Base-by-base conservation (phyloP, 1,139 yeast species). In the Torulaspora pretoriensis region DNA sequence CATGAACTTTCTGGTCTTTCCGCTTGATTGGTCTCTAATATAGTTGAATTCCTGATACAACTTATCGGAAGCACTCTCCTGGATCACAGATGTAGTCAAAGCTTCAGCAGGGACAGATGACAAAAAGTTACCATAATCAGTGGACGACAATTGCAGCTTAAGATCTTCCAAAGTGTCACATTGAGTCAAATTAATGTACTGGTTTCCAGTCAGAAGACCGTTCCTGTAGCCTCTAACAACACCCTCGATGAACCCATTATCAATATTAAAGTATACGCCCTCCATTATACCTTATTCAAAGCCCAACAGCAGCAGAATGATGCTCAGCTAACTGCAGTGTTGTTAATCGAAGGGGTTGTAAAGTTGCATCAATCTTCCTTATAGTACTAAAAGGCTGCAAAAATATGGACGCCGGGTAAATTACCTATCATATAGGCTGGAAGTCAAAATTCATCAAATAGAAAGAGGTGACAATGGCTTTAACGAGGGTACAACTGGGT, bases 121-220 rank as follows among this genome's bases (percentile, higher is more conserved):
- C 53, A 94, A 72, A 61, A 90, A 88, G 68, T 84, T 86, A 37
- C 97, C 96, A 68, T 94, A 94, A 61, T 92, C 98, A 5, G 98
- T 90, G 28, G 97, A 88, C 2, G 96, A 84, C 48, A 94, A 75
- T 70, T 94, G 98, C 48, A 94, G 73, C 68, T 89, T 92, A 60
- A 94, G 74, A 68, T 94, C 99, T 45, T 92, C 98, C 53, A 94
- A 74, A 36, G 86, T 81, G 60, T 92, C 98, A 70, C 98, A 94
- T 67, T 94, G 99, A 8, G 97, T 87, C 63, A 94, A 71, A 68
- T 92, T 92, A 61, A 85, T 75, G 66, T 94, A 94, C 67, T 89
- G 97, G 54, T 83, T 78, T 33, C 78, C 68, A 5, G 83, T 79
- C 41, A 94, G 67, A 33, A 94, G 74, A 2, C 96, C 96, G 50